These are phyloP conservation scores for Spergularia bocconei DNA, from an alignment of 148 eudicot genomes.

Conservation along the genomic window DNA sequence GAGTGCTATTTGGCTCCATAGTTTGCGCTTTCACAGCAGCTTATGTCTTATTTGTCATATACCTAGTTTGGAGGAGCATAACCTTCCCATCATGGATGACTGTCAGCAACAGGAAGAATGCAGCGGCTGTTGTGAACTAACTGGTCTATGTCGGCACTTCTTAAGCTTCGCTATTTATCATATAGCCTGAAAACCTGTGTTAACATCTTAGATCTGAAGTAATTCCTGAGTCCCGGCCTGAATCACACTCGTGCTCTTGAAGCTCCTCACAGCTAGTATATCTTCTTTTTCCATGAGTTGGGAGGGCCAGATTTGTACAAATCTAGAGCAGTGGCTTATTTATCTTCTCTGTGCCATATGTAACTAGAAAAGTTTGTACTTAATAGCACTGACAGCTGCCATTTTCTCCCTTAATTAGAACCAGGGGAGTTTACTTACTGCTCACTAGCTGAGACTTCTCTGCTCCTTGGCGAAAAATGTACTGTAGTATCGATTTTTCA, in stretches of 20 bases:
- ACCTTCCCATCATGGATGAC: conserved; percentile 32
- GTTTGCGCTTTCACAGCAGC: conserved; percentile 29
- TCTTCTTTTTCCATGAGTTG: not conserved
- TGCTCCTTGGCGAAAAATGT: not conserved
- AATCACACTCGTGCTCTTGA: not conserved
- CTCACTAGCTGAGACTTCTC: conserved; percentile 10
- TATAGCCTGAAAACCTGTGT: not conserved
- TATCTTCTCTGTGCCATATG: conserved; percentile 23
- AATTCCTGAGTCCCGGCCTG: not conserved
- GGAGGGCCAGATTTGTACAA: conserved; percentile 25
- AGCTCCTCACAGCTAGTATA: not conserved
- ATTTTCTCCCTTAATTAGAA: conserved; percentile 9
- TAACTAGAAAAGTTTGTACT: conserved; percentile 15
- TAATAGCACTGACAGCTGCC: conserved; percentile 1
- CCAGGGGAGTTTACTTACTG: not conserved
- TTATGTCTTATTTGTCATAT: conserved; percentile 36
- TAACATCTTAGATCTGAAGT: not conserved
- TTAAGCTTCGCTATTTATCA: no score
- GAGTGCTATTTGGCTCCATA: conserved; percentile 34
- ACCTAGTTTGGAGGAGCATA: conserved; percentile 41
- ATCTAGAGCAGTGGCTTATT: conserved; percentile 4
- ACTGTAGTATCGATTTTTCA: not conserved
- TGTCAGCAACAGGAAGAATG: conserved; percentile 17
- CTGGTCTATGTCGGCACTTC: not conserved
- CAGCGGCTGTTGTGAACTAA: conserved; percentile 22